Evolutionary conservation across 345 rosid genomes (phyloP).

Genomic region (Gossypium sturtianum): DNA sequence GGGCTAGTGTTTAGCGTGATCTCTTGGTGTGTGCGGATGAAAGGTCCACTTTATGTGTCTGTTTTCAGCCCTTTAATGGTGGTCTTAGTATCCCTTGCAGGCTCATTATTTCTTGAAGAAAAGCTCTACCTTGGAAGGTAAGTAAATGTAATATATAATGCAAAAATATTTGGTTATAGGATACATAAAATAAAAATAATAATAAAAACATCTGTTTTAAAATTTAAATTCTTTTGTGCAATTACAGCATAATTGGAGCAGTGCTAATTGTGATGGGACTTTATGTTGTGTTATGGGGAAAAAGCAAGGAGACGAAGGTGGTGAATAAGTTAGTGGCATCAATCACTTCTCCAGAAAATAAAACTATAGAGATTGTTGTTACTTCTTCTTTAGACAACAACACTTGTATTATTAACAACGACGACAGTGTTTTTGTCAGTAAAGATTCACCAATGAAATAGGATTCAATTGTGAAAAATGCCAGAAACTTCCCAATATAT

Average conservation of each 20-base stretch:
- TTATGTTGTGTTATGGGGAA: slow-evolving; percentile 53
- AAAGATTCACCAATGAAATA: neutral
- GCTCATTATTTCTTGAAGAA: slow-evolving; percentile 34
- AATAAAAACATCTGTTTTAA: neutral
- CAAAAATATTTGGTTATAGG: no score
- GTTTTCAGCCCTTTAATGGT: slow-evolving; percentile 40
- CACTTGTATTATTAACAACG: neutral
- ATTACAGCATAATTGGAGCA: slow-evolving; percentile 44
- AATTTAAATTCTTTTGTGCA: neutral
- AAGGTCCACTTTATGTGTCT: slow-evolving; percentile 45
- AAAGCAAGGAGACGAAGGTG: slow-evolving; percentile 35
- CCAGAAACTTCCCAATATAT: no score
- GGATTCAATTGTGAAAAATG: no score
- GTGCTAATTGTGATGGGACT: slow-evolving; percentile 39
- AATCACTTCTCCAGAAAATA: neutral
- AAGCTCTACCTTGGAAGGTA: slow-evolving; percentile 49
- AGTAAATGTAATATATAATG: neutral
- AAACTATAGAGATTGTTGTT: neutral
- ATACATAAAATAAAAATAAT: no score
- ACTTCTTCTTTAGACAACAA: neutral
- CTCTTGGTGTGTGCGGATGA: slow-evolving; percentile 33
- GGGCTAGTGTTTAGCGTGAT: slow-evolving; percentile 28
- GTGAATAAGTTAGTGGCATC: slow-evolving; percentile 2
- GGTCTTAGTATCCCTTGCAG: slow-evolving; percentile 38
- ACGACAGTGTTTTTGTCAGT: no score